Evolutionary conservation across 768 basidiomycete species (phyloP), one percentile per base, ranked within the genome.

Genomic region (Kwoniella newhampshirensis): DNA sequence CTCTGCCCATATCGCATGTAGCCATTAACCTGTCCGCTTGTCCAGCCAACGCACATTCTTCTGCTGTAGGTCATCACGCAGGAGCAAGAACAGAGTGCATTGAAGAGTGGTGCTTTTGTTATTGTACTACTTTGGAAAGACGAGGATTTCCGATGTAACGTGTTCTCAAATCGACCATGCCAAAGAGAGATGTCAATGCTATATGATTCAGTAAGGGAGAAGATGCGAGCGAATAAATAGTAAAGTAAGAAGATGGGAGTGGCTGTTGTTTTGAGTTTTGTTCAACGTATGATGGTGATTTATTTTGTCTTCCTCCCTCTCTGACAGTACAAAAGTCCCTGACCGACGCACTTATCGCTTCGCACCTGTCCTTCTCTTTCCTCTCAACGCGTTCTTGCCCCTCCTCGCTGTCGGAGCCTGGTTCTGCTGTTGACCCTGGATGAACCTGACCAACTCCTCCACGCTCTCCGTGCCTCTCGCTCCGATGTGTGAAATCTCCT

Each of bases 371-470:
- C 69, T 54, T 56, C 72, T 62, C 64, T 76, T 76, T 11, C 73
- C 75, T 28, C 75, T 59, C 44, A 76, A 51, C 13, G 67, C 67
- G 48, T 71, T 73, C 62, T 74, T 74, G 7, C 69, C 66, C 37
- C 75, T 54, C 32, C 71, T 54, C 20, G 54, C 45, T 13, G 57
- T 46, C 1, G 59, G 30, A 15, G 54, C 44, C 30, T 51, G 45
- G 3, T 37, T 46, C 17, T 49, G 49, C 37, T 49, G 41, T 52
- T 66, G 54, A 36, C 77, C 77, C 49, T 77, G 70, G 54, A 80
- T 78, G 62, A 72, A 80, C 44, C 74, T 67, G 63, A 79, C 79
- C 39, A 80, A 67, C 25, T 77, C 77, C 30, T 80, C 79, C 26
- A 80, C 69, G 55, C 75, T 74, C 26, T 73, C 54, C 40, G 73